Base-by-base conservation (phyloP, 306 rosid genomes). In the Lupinus albus region DNA sequence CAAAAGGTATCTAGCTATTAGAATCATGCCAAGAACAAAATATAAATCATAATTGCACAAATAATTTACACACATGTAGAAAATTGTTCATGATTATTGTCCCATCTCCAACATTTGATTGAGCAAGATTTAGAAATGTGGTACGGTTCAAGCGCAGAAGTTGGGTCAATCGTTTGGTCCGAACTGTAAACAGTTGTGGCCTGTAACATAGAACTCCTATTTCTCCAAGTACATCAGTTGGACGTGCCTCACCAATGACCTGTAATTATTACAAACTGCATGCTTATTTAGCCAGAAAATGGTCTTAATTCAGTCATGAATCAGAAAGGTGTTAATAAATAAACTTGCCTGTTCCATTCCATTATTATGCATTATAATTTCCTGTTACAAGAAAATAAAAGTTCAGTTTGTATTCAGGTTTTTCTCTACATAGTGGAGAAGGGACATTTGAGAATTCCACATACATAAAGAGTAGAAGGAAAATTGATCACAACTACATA, bases 51-150 rank as follows among this genome's bases (percentile, higher is more conserved):
- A 30, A 39, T 33, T 25, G 47, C 18, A 11, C 45, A 50, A 55
- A 46, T 14, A 53, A 5, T 38, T 33, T 68, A 46, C 47, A 45
- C 55, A 81, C 96, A 78, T 73, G 66, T 57, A 89, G 96, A 68
- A 89, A 79, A 72, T 89, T 89, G 83, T 76, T 83, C 78, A 89
- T 68, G 58, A 89, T 78, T 49, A 83, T 71, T 16, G 90, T 77
- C 74, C 92, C 92, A 65, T 89, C 92, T 73, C 92, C 96, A 70
- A 84, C 82, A 81, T 78, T 84, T 65, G 90, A 79, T 64, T 84
- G 75, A 68, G 71, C 73, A 79, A 84, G 75, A 66, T 61, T 87
- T 20, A 82, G n/a, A 80, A 89, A 83, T 6, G 84, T 25, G 38
- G 88, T 71, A n/a, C 92, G 84, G 64, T 58, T 81, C 79, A 92